Percentiles rank a stretch among this genome's conserved stretches.
Conservation (phyloP, 352 stramenopile genomes). For the Pythium dissotocum region DNA sequence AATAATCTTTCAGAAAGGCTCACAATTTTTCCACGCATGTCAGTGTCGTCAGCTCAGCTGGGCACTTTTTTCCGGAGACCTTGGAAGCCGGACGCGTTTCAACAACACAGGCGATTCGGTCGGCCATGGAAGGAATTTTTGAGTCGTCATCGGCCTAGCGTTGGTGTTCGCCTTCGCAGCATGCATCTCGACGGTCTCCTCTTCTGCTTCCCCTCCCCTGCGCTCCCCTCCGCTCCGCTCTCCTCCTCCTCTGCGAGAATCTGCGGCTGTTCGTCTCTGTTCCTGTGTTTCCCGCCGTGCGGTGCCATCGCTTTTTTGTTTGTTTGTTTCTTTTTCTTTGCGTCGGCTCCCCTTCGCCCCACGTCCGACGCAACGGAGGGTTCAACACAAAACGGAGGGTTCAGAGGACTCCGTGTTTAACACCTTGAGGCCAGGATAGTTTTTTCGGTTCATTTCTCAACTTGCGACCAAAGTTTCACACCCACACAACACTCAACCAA, state of each 20-base stretch:
- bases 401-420: not conserved
- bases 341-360: too few species aligned
- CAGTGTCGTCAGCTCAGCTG: not conserved
- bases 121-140: not conserved
- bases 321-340: not conserved
- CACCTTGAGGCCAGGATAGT: not conserved
- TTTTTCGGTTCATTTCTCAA: conserved; percentile 2
- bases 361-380: too few species aligned
- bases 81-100: not conserved
- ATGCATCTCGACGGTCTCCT: too few species aligned
- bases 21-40: not conserved
- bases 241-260: too few species aligned
- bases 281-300: not conserved
- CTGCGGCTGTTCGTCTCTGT: not conserved
- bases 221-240: too few species aligned
- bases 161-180: not conserved
- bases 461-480: not conserved
- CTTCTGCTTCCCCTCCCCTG: too few species aligned
- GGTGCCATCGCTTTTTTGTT: not conserved
- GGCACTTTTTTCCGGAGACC: too few species aligned
- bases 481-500: not conserved
- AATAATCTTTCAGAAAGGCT: too few species aligned
- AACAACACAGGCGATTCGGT: not conserved
- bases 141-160: not conserved
- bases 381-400: too few species aligned